Evolutionary conservation across 495 filamentous ascomycete species (phyloP).

Genomic region (Penicillium mononematosum): DNA sequence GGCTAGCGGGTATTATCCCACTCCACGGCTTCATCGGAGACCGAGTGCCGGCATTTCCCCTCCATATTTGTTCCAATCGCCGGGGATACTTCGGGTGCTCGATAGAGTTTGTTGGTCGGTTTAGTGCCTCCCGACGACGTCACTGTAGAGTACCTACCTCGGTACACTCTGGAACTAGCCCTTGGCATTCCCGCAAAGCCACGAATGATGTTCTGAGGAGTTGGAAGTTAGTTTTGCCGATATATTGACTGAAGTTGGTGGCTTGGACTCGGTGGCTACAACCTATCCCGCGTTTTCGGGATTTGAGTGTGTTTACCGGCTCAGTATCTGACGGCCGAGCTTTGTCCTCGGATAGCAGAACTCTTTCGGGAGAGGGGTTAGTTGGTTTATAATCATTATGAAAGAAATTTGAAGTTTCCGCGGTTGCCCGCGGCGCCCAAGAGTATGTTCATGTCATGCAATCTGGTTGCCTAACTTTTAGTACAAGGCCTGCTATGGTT

Average conservation of each 20-base stretch:
- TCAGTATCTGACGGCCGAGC: background rate
- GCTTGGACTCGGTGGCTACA: slow-evolving; percentile 1
- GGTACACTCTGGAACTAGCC: background rate
- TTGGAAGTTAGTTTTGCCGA: background rate
- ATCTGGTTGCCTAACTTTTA: too few species aligned
- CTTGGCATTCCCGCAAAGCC: background rate
- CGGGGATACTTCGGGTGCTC: background rate
- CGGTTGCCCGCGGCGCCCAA: too few species aligned
- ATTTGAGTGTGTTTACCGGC: background rate
- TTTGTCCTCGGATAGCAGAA: background rate
- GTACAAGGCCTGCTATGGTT: too few species aligned
- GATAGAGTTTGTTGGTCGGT: background rate
- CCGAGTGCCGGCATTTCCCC: background rate
- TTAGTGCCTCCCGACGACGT: background rate
- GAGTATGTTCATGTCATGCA: too few species aligned
- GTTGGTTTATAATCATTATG: background rate
- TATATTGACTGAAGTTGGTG: background rate
- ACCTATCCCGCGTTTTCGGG: background rate
- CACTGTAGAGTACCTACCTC: background rate
- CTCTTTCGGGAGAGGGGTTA: background rate
- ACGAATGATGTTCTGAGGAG: background rate
- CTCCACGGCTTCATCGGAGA: background rate
- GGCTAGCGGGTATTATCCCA: background rate
- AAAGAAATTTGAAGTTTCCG: background rate
- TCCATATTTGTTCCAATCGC: background rate